These are phyloP conservation scores for Pyronema omphalodes DNA, from an alignment of 495 filamentous ascomycete genomes.

Conservation along the genomic window DNA sequence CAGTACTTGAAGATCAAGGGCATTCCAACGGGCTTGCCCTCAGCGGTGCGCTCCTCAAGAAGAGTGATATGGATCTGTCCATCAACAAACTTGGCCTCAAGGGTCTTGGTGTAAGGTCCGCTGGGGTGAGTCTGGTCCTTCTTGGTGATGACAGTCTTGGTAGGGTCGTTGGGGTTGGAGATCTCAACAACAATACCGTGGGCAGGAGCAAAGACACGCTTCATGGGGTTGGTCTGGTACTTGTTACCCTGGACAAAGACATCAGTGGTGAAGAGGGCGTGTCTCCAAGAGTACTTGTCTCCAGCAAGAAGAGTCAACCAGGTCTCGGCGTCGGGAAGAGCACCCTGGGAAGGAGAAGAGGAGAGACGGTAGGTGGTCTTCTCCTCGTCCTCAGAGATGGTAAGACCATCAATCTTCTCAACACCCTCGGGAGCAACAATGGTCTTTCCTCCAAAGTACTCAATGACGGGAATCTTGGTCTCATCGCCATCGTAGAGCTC, in stretches of 20 bases:
- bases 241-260: conserved; percentile 89
- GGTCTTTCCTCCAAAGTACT: conserved; percentile 85
- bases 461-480: conserved; percentile 57
- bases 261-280: conserved; percentile 93
- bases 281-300: conserved; percentile 65
- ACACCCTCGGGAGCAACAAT: conserved; percentile 43
- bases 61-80: conserved; percentile 69
- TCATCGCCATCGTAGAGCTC: conserved; percentile 66
- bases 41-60: conserved; percentile 74
- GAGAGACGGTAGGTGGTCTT: conserved; percentile 70
- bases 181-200: conserved; percentile 81
- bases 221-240: conserved; percentile 92
- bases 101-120: conserved; percentile 57
- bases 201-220: conserved; percentile 68
- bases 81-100: conserved; percentile 59
- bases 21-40: conserved; percentile 57
- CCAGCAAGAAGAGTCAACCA: conserved; percentile 90
- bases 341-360: conserved; percentile 40
- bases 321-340: conserved; percentile 55
- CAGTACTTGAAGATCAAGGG: conserved; percentile 78
- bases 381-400: conserved; percentile 48
- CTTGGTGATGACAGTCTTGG: conserved; percentile 63
- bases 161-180: conserved; percentile 51
- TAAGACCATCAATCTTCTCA: conserved; percentile 56
- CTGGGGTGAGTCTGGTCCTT: conserved; percentile 42